Conservation (phyloP, 1,284 basidiomycete species). For the Golubevia pallescens region DNA sequence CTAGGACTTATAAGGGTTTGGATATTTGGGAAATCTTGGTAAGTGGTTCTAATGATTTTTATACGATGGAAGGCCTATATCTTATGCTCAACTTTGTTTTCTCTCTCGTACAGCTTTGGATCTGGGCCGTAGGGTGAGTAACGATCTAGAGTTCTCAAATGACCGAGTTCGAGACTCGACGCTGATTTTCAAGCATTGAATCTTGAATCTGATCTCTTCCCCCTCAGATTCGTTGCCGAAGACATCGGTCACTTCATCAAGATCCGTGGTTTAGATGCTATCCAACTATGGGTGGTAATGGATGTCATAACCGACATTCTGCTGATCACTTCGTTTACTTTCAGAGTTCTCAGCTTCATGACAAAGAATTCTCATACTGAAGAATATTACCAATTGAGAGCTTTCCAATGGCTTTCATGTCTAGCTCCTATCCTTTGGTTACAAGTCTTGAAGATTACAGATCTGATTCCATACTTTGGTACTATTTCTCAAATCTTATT, state of each 20-base stretch:
- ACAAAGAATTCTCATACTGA: slow-evolving; percentile 18
- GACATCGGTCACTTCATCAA: slow-evolving; percentile 44
- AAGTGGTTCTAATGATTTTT: too few relatives aligned
- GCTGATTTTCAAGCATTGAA: too few relatives aligned
- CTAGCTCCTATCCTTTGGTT: slow-evolving; percentile 52
- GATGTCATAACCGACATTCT: slow-evolving; percentile 40
- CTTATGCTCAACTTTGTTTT: neutral
- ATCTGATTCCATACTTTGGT: slow-evolving; percentile 68
- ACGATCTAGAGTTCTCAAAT: too few relatives aligned
- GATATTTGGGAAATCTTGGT: slow-evolving; percentile 35
- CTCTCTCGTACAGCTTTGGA: slow-evolving; percentile 18
- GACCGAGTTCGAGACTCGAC: too few relatives aligned
- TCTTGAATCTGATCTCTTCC: too few relatives aligned
- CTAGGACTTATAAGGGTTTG: slow-evolving; percentile 28
- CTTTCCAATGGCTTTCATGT: slow-evolving; percentile 46
- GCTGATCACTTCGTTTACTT: slow-evolving; percentile 28
- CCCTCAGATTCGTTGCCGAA: slow-evolving; percentile 32
- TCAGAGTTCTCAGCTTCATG: slow-evolving; percentile 36
- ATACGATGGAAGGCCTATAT: too few relatives aligned
- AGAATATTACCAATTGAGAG: slow-evolving; percentile 30
- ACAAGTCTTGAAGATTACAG: slow-evolving; percentile 36
- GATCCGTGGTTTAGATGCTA: slow-evolving; percentile 39
- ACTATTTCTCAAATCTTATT: slow-evolving; percentile 43
- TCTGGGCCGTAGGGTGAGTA: slow-evolving; percentile 26
- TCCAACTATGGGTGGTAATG: slow-evolving; percentile 46